Evolutionary conservation across 306 rosid genomes (phyloP).

Genomic region (Vigna nakashimae): DNA sequence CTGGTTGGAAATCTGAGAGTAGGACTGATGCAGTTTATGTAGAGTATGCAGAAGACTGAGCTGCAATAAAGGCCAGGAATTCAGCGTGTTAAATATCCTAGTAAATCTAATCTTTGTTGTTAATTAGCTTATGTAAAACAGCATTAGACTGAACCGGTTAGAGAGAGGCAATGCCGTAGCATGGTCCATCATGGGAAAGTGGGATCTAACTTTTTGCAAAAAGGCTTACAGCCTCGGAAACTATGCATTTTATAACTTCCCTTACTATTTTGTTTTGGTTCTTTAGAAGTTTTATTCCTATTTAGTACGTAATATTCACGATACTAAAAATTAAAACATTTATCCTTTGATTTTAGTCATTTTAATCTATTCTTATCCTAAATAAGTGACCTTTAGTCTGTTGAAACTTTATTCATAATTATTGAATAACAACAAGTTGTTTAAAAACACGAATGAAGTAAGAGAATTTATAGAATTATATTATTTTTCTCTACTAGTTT

Average conservation of each 20-base stretch:
- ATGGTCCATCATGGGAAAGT: background rate
- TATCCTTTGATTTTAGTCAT: background rate
- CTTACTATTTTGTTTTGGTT: background rate
- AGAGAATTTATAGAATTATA: background rate
- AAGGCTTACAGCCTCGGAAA: background rate
- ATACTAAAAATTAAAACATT: background rate
- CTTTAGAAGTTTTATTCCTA: background rate
- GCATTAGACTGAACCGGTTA: background rate
- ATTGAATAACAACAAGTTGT: background rate
- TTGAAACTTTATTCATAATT: background rate
- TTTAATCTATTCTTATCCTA: background rate
- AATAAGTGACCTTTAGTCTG: background rate
- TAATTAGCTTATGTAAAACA: background rate
- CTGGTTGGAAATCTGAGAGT: conserved; percentile 50
- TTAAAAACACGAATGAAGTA: background rate
- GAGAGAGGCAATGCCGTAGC: background rate
- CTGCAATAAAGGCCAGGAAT: background rate
- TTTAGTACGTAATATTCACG: background rate
- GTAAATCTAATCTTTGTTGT: background rate
- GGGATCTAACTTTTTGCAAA: background rate
- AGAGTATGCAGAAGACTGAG: background rate
- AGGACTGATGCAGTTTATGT: conserved; percentile 52
- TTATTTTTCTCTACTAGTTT: too few relatives aligned
- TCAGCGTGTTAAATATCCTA: conserved; percentile 6
- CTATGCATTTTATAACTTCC: background rate